These are phyloP conservation scores for Phialophora chinensis DNA, from an alignment of 2,329 filamentous ascomycete species.

Conservation along the genomic window DNA sequence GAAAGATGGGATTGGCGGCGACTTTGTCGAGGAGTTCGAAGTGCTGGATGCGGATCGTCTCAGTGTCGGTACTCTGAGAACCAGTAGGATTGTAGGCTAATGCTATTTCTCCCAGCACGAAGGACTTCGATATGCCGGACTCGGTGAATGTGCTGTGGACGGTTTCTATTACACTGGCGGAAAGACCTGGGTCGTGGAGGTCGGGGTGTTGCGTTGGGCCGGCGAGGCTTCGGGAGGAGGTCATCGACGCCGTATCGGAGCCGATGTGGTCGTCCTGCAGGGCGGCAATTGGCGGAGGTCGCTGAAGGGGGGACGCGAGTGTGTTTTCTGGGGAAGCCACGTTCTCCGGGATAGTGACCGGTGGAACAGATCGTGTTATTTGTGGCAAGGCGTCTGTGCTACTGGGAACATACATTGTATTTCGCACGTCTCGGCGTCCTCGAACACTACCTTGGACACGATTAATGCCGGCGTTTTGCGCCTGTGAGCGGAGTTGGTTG, in stretches of 20 bases:
- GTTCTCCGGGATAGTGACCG: slow-evolving; percentile 40
- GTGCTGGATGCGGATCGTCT: slow-evolving; percentile 83
- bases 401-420: slow-evolving; percentile 80
- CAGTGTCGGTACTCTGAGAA: slow-evolving; percentile 50
- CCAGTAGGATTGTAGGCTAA: slow-evolving; percentile 73
- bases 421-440: slow-evolving; percentile 87
- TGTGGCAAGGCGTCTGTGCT: slow-evolving; percentile 37
- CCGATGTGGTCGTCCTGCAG: slow-evolving; percentile 68
- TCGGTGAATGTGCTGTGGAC: slow-evolving; percentile 84
- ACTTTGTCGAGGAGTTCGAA: slow-evolving; percentile 88
- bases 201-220: slow-evolving; percentile 80
- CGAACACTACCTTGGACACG: slow-evolving; percentile 78
- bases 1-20: slow-evolving; percentile 89
- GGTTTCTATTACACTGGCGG: slow-evolving; percentile 87
- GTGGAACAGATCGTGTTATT: slow-evolving; percentile 39
- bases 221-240: slow-evolving; percentile 76
- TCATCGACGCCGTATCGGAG: slow-evolving; percentile 89
- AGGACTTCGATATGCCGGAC: slow-evolving; percentile 71
- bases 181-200: slow-evolving; percentile 77
- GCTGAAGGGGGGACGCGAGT: slow-evolving; percentile 37
- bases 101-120: slow-evolving; percentile 86
- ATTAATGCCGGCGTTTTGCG: slow-evolving; percentile 60
- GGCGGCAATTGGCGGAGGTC: slow-evolving; percentile 53
- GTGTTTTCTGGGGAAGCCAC: slow-evolving; percentile 43
- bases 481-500: slow-evolving; percentile 56